These are phyloP conservation scores for Brassica balearica DNA, from an alignment of 441 rosid species.

Conservation along the genomic window DNA sequence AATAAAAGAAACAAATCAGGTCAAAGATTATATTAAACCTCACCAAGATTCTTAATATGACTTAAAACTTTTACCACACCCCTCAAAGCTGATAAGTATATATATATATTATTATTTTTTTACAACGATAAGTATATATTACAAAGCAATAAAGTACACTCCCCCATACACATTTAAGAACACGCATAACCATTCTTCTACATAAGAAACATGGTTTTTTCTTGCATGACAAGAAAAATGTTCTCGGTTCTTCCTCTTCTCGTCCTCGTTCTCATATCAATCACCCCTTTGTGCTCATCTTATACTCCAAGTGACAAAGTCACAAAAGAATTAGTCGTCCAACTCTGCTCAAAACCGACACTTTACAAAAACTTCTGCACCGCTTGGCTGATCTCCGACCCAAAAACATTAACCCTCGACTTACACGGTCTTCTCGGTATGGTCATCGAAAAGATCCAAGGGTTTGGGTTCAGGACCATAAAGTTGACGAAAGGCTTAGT, in stretches of 20 bases:
- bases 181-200: not conserved
- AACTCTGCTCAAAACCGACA: conserved; percentile 28
- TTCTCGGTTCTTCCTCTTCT: conserved; percentile 17
- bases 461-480: conserved; percentile 21
- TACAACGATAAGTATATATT: not conserved
- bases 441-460: conserved; percentile 6
- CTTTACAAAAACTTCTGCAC: conserved; percentile 31
- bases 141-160: not conserved
- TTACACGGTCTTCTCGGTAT: conserved; percentile 21
- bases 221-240: conserved; percentile 16
- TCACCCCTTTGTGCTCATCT: conserved; percentile 20
- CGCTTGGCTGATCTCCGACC: conserved; percentile 30
- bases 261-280: conserved; percentile 9
- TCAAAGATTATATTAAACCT: too few species aligned
- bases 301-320: conserved; percentile 35
- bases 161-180: not conserved
- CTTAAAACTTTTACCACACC: too few species aligned
- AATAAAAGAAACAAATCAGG: too few species aligned
- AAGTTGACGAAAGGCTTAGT: not conserved
- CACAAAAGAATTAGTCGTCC: conserved; percentile 8
- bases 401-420: conserved; percentile 19
- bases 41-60: too few species aligned
- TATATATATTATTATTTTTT: too few species aligned
- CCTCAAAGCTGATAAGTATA: too few species aligned
- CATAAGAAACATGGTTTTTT: conserved; percentile 6